phyloP scores from a whole-genome alignment of 768 basidiomycete species.

The Kwoniella europaea region DNA sequence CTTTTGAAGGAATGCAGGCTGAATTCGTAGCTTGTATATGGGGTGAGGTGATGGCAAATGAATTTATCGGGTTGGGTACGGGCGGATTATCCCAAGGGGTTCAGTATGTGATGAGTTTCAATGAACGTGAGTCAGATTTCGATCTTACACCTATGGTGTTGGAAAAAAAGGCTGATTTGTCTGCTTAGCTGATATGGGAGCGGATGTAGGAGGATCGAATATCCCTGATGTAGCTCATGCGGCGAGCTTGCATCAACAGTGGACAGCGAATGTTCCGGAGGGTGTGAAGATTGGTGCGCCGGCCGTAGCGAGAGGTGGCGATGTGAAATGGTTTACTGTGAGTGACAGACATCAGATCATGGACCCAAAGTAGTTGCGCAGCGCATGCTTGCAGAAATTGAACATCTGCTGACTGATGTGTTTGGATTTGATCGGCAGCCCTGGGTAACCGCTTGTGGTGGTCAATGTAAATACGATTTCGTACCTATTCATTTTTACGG shows the following conservation, averaged over 20 bases:
- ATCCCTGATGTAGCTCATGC: slow-evolving; percentile 33
- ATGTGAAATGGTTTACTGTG: slow-evolving; percentile 42
- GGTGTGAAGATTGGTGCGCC: slow-evolving; percentile 43
- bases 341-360: slow-evolving; percentile 15
- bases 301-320: slow-evolving; percentile 45
- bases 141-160: no score
- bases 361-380: no score
- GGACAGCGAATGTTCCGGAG: slow-evolving; percentile 29
- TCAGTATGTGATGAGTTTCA: slow-evolving; percentile 45
- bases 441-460: slow-evolving; percentile 49
- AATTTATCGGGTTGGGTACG: not conserved
- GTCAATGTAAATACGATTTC: slow-evolving; percentile 49
- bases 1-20: slow-evolving; percentile 15
- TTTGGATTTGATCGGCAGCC: slow-evolving; percentile 18
- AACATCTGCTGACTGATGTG: not conserved
- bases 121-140: slow-evolving; percentile 45
- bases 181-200: slow-evolving; percentile 29
- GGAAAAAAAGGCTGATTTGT: no score
- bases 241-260: slow-evolving; percentile 36
- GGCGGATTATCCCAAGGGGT: slow-evolving; percentile 19
- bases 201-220: slow-evolving; percentile 33
- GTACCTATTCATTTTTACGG: slow-evolving; percentile 54
- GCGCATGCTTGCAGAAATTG: no score
- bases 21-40: slow-evolving; percentile 43
- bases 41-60: slow-evolving; percentile 16